Evolutionary conservation across 345 rosid genomes (phyloP), one percentile per base, ranked within the genome.

Genomic region (Noccaea bulbosa): DNA sequence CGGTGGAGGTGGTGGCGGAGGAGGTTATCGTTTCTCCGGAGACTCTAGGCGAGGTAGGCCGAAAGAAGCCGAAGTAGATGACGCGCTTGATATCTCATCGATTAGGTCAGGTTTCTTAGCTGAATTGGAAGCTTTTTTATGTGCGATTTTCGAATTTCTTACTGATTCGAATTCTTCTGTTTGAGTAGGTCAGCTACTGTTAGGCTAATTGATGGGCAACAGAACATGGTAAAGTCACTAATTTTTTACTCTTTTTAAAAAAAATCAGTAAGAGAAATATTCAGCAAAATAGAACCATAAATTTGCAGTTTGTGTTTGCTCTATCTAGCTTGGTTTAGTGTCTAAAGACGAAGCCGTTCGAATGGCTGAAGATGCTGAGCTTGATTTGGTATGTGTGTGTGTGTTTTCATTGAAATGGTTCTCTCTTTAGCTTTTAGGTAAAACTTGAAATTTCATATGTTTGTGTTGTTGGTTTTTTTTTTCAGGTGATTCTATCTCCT

Each of bases 311-410:
- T 67, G 7, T 53, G 35, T 35, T 33, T 66, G 16, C 52, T 76
- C 10, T 20, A 20, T 70, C 78, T 76, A 93, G 98, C 82, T 91
- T 76, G 98, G 98, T 50, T 79, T 93, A 71, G 85, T 93, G 41
- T 59, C 96, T 59, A 87, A 85, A 83, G 73, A 50, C 15, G 84
- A 89, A 71, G 98, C 98, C 10, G 78, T 88, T 66, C 83, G 79
- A 81, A 87, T 81, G 82, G 98, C 98, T 69, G 96, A 82, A 20
- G 94, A 86, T 67, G 87, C 90, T 62, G 91, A 84, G 67, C 96
- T 93, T 63, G 94, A 94, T 80, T 70, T 94, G 97, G 96, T 91
- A 85, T 74, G 77, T 32, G 41, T 74, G 77, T 32, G 41, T 20
- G 22, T 20, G 22, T 61, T 44, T 67, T 12, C 24, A 32, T 35